A percentile compares a stretch with the other conserved stretches of the same genome.
phyloP scores from a whole-genome alignment of 2,329 filamentous ascomycete species.

The Cladosporium sp. region DNA sequence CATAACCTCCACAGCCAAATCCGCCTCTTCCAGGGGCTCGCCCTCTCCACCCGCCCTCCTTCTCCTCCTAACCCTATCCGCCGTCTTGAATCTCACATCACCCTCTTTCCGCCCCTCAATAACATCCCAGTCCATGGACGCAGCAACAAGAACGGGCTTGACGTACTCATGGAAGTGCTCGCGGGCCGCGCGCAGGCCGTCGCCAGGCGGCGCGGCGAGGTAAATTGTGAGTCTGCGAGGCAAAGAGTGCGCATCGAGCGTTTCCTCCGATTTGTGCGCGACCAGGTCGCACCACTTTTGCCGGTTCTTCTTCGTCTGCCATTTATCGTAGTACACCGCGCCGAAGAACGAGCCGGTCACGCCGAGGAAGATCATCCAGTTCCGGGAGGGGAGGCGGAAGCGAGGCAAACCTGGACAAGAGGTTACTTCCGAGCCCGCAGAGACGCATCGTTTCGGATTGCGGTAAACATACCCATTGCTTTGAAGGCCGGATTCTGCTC shows the following conservation, averaged over 20 bases:
- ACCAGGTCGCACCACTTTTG: constrained; percentile 82
- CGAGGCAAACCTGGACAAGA: constrained; percentile 63
- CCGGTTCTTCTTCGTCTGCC: constrained; percentile 78
- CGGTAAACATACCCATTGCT: constrained; percentile 53
- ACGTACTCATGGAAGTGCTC: constrained; percentile 96
- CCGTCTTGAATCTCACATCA: constrained; percentile 81
- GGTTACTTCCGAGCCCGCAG: not conserved
- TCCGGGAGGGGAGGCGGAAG: constrained; percentile 84
- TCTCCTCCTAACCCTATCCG: constrained; percentile 70
- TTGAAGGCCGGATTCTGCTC: constrained; percentile 65
- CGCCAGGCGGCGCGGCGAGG: constrained; percentile 77
- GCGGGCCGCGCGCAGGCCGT: constrained; percentile 75
- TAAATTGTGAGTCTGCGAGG: constrained; percentile 82
- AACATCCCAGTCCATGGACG: constrained; percentile 92
- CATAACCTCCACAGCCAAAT: constrained; percentile 54
- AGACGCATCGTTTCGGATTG: not conserved
- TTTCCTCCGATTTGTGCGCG: constrained; percentile 72
- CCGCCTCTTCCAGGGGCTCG: constrained; percentile 36
- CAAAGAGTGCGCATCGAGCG: constrained; percentile 64
- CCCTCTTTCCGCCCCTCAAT: constrained; percentile 87
- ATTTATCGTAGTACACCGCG: constrained; percentile 84
- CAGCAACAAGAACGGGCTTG: constrained; percentile 84
- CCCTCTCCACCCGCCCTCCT: constrained; percentile 55
- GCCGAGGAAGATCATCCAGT: constrained; percentile 93
- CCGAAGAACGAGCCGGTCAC: constrained; percentile 70